Evolutionary conservation across 2,329 filamentous ascomycete species (phyloP), one percentile per base, ranked within the genome.

Genomic region (Mycogone perniciosa): DNA sequence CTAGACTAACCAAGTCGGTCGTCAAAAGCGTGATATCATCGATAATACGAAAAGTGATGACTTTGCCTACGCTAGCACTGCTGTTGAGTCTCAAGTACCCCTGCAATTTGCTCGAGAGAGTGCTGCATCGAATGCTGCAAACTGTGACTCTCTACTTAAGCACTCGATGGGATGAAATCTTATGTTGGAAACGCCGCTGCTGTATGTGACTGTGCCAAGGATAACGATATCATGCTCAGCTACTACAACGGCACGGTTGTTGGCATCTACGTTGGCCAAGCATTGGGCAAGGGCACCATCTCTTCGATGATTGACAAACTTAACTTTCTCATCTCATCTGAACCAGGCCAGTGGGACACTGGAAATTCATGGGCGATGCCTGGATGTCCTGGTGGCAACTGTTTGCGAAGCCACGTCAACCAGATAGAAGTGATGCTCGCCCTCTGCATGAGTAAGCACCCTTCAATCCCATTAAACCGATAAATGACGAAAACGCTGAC

Each of bases 281-380:
- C 48, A 4, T 20, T 46, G 35, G 42, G 30, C 29, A 40, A 38
- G 30, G 35, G 35, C 20, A 45, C 48, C 7, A 20, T 50, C 33
- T 8, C 48, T 4, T 33, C 48, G 11, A 40, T 50, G 9, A 34
- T 50, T 29, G 48, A 50, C 7, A 9, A 13, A 7, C 35, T 50
- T 11, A n/a, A n/a, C n/a, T n/a, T n/a, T n/a, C n/a, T n/a, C n/a
- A n/a, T n/a, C n/a, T n/a, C n/a, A n/a, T n/a, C n/a, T n/a, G n/a
- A n/a, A n/a, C n/a, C n/a, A n/a, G n/a, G n/a, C n/a, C n/a, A n/a
- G n/a, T n/a, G n/a, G n/a, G n/a, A n/a, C n/a, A n/a, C n/a, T n/a
- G n/a, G n/a, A n/a, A n/a, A n/a, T n/a, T n/a, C n/a, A n/a, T n/a
- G n/a, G n/a, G n/a, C n/a, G n/a, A n/a, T n/a, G n/a, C n/a, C n/a